Percentiles rank a stretch among this genome's conserved stretches.
Conservation (phyloP, 2,329 filamentous ascomycete genomes). For the Zymoseptoria passerinii region DNA sequence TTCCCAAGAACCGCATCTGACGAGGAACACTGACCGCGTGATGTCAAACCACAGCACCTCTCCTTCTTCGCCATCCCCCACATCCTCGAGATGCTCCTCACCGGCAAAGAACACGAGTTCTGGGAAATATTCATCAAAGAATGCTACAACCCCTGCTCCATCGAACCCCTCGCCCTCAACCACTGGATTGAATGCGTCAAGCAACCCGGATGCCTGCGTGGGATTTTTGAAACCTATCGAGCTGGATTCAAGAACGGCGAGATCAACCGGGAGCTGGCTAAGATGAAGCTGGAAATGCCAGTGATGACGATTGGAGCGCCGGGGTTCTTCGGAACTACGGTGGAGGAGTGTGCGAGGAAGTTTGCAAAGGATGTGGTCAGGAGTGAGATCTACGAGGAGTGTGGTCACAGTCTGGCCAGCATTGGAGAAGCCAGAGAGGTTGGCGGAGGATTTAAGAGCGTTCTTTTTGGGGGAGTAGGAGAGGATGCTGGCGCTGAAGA, state of each 20-base stretch:
- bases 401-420: conserved; percentile 30
- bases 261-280: conserved; percentile 23
- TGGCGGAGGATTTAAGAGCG: conserved; percentile 22
- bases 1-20: no score
- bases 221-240: conserved; percentile 30
- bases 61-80: conserved; percentile 32
- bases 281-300: conserved; percentile 25
- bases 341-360: conserved; percentile 26
- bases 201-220: conserved; percentile 28
- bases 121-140: conserved; percentile 36
- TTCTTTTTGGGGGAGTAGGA: conserved; percentile 16
- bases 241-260: conserved; percentile 29
- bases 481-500: no score
- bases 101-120: conserved; percentile 32
- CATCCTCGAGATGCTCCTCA: conserved; percentile 34
- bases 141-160: conserved; percentile 32
- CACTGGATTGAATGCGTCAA: conserved; percentile 29
- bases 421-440: conserved; percentile 28
- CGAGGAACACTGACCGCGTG: no score
- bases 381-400: conserved; percentile 30
- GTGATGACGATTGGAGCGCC: conserved; percentile 31
- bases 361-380: conserved; percentile 25
- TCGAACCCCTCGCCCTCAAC: conserved; percentile 28
- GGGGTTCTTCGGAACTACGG: conserved; percentile 29
- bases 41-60: conserved; percentile 28